Percentiles rank a stretch among this genome's conserved stretches.
Conservation (phyloP, 129 eudicot genomes). For the Chrysanthemum lavandulifolium region DNA sequence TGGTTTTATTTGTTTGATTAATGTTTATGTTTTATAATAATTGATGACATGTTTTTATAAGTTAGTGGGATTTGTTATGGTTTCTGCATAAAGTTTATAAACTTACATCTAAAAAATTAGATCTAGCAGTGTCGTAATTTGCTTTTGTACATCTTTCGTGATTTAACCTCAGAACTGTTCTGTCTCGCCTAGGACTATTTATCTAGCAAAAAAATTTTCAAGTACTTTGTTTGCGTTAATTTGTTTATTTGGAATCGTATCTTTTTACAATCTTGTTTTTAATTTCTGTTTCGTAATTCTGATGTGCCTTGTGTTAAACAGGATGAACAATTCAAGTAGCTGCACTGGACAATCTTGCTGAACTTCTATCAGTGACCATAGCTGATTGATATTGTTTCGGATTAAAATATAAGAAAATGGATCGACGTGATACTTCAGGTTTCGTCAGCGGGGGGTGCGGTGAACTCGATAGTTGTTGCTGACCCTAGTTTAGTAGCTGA, state of each 20-base stretch:
- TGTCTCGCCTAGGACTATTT: too few relatives aligned
- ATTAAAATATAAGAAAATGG: constrained; percentile 56
- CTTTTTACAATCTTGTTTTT: background rate
- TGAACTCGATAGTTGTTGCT: constrained; percentile 42
- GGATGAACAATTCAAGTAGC: constrained; percentile 45
- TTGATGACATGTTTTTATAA: too few relatives aligned
- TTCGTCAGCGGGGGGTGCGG: constrained; percentile 90
- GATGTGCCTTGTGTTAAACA: constrained; percentile 42
- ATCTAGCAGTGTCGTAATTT: too few relatives aligned
- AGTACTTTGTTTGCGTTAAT: too few relatives aligned
- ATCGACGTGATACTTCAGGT: constrained; percentile 97
- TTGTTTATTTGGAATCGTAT: background rate
- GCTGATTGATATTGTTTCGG: constrained; percentile 23
- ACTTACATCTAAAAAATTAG: too few relatives aligned
- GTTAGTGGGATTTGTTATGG: too few relatives aligned
- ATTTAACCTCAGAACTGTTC: too few relatives aligned
- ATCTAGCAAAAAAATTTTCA: too few relatives aligned
- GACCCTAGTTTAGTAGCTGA: constrained; percentile 44
- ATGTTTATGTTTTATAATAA: too few relatives aligned
- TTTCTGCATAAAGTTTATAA: too few relatives aligned
- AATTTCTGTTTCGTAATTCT: constrained; percentile 7
- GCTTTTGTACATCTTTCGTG: too few relatives aligned
- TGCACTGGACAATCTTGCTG: constrained; percentile 30
- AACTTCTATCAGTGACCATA: constrained; percentile 20
- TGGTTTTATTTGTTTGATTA: too few relatives aligned